phyloP scores from a whole-genome alignment of 192 early-diverging fungal genomes.

The Phlyctochytrium bullatum region DNA sequence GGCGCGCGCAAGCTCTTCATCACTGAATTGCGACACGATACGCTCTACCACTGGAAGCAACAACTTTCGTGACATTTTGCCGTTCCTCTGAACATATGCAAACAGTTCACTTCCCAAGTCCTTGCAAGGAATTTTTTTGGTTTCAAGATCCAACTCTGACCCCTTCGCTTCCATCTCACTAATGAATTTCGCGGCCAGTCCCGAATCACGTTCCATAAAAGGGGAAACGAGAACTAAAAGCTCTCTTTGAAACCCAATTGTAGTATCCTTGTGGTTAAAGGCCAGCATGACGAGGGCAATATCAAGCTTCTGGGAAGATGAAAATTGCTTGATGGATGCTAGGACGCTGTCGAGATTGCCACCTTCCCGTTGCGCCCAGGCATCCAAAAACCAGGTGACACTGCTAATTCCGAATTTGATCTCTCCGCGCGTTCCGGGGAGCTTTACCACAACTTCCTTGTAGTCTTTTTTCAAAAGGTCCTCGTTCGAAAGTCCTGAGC shows the following conservation, averaged over 20 bases:
- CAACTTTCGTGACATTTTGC: constrained; percentile 60
- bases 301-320: constrained; percentile 44
- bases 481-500: constrained; percentile 38
- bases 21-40: constrained; percentile 57
- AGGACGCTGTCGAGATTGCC: constrained; percentile 23
- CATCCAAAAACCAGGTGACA: constrained; percentile 49
- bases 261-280: constrained; percentile 41
- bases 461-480: constrained; percentile 73
- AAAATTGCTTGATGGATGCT: constrained; percentile 31
- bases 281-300: constrained; percentile 56
- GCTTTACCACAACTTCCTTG: constrained; percentile 58
- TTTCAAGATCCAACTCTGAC: constrained; percentile 32
- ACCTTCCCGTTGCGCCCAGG: constrained; percentile 50
- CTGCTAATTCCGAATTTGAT: constrained; percentile 61
- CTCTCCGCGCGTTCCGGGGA: constrained; percentile 1
- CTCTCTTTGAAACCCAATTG: constrained; percentile 60
- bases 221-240: constrained; percentile 16
- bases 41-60: constrained; percentile 54
- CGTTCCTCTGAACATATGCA: constrained; percentile 51
- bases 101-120: constrained; percentile 19
- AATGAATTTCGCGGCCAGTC: constrained; percentile 5
- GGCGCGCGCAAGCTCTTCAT: too few species aligned
- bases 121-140: constrained; percentile 4
- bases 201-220: not conserved
- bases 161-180: constrained; percentile 27